phyloP scores from a whole-genome alignment of 2,329 filamentous ascomycete genomes.

The Trichoderma atroviride region DNA sequence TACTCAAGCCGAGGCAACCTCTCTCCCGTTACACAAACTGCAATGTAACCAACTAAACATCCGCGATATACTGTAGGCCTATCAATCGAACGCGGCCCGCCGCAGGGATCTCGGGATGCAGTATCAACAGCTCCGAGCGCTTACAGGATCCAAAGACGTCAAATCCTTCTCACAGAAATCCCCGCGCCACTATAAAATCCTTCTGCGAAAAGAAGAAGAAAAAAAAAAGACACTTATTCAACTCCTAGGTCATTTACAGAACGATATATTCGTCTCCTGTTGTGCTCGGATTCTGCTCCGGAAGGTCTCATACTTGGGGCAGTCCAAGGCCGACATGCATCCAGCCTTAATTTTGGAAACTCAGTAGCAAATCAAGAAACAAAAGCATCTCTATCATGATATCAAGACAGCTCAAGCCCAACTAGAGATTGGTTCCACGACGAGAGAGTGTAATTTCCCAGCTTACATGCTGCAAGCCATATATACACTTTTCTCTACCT shows the following conservation, averaged over 20 bases:
- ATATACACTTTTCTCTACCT: background rate
- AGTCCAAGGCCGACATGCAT: background rate
- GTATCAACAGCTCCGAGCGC: background rate
- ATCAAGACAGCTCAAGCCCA: background rate
- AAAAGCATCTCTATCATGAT: background rate
- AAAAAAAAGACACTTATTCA: background rate
- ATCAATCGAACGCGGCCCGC: conserved; percentile 2
- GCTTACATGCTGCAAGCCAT: background rate
- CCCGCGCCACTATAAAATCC: background rate
- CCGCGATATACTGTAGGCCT: background rate
- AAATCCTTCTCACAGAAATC: background rate
- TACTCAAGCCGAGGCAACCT: background rate
- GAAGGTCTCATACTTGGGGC: too few relatives aligned
- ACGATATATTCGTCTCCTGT: background rate
- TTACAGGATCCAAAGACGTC: background rate
- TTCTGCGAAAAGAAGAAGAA: background rate
- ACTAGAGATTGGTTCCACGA: background rate
- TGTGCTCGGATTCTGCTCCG: background rate
- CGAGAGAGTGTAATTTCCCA: background rate
- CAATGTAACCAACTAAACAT: background rate
- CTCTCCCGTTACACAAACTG: background rate
- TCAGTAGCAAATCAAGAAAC: background rate
- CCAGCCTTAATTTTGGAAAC: background rate
- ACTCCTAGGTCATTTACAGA: background rate
- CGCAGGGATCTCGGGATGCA: background rate